A percentile compares a stretch with the other conserved stretches of the same genome.
Conservation (phyloP, 345 rosid genomes). For the Geranium rotundifolium region DNA sequence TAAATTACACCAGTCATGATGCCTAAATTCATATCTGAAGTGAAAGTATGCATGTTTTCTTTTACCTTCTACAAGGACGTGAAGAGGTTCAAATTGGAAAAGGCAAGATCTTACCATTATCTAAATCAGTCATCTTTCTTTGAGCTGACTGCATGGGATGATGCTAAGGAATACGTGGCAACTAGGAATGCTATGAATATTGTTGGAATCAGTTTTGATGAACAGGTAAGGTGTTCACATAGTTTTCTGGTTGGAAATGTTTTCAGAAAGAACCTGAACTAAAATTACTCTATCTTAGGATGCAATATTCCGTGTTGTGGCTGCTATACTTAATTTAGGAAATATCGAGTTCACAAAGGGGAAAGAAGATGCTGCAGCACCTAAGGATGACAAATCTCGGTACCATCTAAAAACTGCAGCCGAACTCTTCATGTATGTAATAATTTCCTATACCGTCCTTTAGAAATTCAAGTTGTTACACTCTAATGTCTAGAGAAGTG, state of each 20-base stretch:
- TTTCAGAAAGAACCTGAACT: constrained; percentile 11
- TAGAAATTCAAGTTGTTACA: neutral
- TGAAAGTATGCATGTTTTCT: neutral
- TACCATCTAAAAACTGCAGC: constrained; percentile 76
- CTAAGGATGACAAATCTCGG: constrained; percentile 74
- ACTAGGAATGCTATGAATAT: constrained; percentile 91
- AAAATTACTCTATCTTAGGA: constrained; percentile 36
- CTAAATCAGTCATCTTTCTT: constrained; percentile 82
- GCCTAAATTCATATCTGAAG: too few species aligned
- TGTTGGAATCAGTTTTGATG: constrained; percentile 68
- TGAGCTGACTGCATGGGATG: constrained; percentile 73
- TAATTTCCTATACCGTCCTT: constrained; percentile 4
- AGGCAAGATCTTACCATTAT: constrained; percentile 76
- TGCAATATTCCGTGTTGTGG: constrained; percentile 80
- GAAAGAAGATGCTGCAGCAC: constrained; percentile 63
- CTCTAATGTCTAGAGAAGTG: constrained; percentile 7
- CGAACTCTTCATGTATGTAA: constrained; percentile 69
- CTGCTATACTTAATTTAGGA: constrained; percentile 96
- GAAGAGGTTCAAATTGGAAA: constrained; percentile 68
- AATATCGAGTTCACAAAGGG: constrained; percentile 81
- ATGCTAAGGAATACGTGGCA: constrained; percentile 60
- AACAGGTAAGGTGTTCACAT: constrained; percentile 51
- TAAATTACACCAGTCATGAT: too few species aligned
- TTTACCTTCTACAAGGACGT: constrained; percentile 40
- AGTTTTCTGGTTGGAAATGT: constrained; percentile 8